phyloP scores from a whole-genome alignment of 257 asterid genomes.

The Solanum etuberosum region DNA sequence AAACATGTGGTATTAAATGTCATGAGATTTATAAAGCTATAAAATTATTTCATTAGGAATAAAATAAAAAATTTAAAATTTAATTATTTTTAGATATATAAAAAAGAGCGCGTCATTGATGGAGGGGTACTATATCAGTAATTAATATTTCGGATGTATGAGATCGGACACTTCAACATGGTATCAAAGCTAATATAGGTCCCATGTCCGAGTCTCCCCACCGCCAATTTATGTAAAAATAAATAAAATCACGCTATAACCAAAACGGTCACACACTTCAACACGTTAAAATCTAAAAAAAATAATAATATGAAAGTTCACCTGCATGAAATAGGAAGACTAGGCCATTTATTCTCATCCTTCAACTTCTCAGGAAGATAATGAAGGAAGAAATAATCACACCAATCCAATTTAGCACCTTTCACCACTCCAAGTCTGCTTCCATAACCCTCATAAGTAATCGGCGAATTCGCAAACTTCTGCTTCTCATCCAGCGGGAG shows the following conservation, averaged over 20 bases:
- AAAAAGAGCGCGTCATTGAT: not conserved
- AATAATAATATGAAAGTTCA: not conserved
- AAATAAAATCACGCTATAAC: not conserved
- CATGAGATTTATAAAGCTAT: not conserved
- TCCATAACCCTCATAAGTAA: constrained; percentile 84
- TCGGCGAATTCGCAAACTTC: constrained; percentile 52
- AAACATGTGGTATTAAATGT: not conserved
- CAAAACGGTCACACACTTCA: fast-evolving
- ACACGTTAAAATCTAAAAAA: not conserved
- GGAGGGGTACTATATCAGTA: not conserved
- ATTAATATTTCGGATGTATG: not conserved
- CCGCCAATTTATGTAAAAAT: not conserved
- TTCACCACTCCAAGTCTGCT: constrained; percentile 72
- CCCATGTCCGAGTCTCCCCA: not conserved
- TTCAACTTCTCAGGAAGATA: constrained; percentile 38
- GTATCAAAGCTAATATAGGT: not conserved
- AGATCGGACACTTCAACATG: not conserved
- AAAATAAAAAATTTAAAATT: not conserved
- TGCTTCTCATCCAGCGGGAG: constrained; percentile 68
- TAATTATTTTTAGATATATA: not conserved
- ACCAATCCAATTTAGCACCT: constrained; percentile 71
- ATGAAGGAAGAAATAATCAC: constrained; percentile 74
- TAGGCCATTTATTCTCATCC: constrained; percentile 75
- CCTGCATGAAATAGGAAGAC: constrained; percentile 28
- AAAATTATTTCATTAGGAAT: not conserved